Evolutionary conservation across 2,329 filamentous ascomycete genomes (phyloP).

Genomic region (Stenocarpella maydis): DNA sequence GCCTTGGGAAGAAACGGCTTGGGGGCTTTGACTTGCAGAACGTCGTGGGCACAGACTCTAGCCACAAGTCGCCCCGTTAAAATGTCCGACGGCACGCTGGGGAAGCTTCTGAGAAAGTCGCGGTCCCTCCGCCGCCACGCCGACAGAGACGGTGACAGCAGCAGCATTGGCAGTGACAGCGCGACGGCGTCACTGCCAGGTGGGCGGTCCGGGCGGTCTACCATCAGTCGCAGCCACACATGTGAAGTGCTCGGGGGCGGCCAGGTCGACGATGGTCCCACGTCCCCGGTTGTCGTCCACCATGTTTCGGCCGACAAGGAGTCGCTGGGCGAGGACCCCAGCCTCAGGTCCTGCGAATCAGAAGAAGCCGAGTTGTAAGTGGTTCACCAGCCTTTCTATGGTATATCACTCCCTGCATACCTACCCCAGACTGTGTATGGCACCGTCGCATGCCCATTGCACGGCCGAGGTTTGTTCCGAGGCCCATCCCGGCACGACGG

Average conservation of each 20-base stretch:
- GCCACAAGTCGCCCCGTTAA: background rate
- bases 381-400: background rate
- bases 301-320: constrained; percentile 33
- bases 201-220: constrained; percentile 36
- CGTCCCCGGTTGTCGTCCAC: constrained; percentile 37
- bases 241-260: constrained; percentile 51
- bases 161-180: constrained; percentile 39
- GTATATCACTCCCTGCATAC: no score
- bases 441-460: constrained; percentile 22
- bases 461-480: constrained; percentile 14
- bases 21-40: background rate
- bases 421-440: constrained; percentile 19
- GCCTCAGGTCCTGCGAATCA: constrained; percentile 58
- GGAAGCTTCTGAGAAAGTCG: constrained; percentile 62
- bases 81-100: constrained; percentile 49
- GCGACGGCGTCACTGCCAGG: constrained; percentile 35
- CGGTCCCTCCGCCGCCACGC: constrained; percentile 56
- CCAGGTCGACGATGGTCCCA: constrained; percentile 44
- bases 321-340: constrained; percentile 39
- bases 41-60: background rate
- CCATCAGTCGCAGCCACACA: constrained; percentile 45
- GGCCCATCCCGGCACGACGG: constrained; percentile 14
- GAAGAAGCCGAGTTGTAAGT: constrained; percentile 57
- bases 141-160: constrained; percentile 48
- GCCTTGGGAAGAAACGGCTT: constrained; percentile 24